Percentiles rank a stretch among this genome's conserved stretches.
Conservation (phyloP, 805 yeast genomes). For the Teunomyces tritomae region DNA sequence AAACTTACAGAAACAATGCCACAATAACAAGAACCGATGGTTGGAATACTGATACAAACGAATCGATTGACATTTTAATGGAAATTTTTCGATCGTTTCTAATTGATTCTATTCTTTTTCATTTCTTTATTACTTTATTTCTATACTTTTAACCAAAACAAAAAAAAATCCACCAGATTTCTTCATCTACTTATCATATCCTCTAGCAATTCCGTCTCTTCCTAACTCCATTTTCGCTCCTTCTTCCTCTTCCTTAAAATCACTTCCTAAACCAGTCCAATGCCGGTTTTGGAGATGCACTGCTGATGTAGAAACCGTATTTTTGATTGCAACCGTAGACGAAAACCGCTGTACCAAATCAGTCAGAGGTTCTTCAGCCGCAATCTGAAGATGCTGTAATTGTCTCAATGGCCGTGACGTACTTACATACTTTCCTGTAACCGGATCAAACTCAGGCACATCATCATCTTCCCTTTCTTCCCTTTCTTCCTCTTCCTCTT, state of each 20-base stretch:
- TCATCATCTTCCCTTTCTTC: constrained; percentile 42
- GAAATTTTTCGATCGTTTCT: no score
- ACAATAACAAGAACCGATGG: not conserved
- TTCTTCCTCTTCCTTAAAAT: constrained; percentile 56
- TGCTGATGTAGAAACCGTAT: constrained; percentile 89
- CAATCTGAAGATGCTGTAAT: constrained; percentile 61
- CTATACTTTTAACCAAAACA: not conserved
- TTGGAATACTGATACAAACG: not conserved
- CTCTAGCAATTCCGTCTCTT: constrained; percentile 83
- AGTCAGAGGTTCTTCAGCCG: constrained; percentile 25
- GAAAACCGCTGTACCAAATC: constrained; percentile 57
- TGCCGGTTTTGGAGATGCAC: constrained; percentile 62
- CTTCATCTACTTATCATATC: constrained; percentile 46
- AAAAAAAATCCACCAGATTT: no score
- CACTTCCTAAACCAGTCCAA: constrained; percentile 94
- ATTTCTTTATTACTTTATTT: not conserved
- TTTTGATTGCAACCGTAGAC: constrained; percentile 59
- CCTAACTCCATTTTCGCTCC: constrained; percentile 87
- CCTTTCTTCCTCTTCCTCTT: constrained; percentile 28
- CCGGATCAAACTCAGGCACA: constrained; percentile 84
- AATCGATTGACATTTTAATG: not conserved
- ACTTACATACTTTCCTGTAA: constrained; percentile 72
- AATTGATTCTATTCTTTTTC: not conserved
- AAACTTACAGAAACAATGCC: not conserved
- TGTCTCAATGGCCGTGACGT: constrained; percentile 76